These are phyloP conservation scores for Zygoascus flipseniorum DNA, from an alignment of 805 yeast genomes.

Conservation along the genomic window DNA sequence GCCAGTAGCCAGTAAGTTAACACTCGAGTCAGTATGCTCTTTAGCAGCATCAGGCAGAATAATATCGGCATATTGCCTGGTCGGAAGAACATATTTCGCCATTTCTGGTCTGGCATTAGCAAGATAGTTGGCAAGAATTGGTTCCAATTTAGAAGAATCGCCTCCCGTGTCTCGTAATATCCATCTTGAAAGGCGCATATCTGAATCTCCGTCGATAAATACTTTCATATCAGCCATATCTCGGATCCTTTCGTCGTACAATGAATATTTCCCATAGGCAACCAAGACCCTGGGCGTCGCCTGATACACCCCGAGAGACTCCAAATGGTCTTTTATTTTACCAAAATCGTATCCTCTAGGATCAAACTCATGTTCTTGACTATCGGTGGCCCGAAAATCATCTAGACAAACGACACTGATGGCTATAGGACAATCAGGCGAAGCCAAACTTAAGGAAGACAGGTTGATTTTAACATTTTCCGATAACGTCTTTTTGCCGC, in stretches of 20 bases:
- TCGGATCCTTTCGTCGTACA: slow-evolving; percentile 52
- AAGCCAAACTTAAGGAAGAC: slow-evolving; percentile 16
- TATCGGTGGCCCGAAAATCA: slow-evolving; percentile 22
- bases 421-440: slow-evolving; percentile 17
- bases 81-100: slow-evolving; percentile 50
- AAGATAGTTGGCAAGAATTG: slow-evolving; percentile 39
- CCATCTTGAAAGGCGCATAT: slow-evolving; percentile 75
- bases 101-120: slow-evolving; percentile 55
- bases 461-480: slow-evolving; percentile 30
- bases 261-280: slow-evolving; percentile 61
- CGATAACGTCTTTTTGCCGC: slow-evolving; percentile 40
- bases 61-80: slow-evolving; percentile 67
- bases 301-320: not conserved
- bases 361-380: slow-evolving; percentile 8
- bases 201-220: slow-evolving; percentile 79
- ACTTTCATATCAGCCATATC: slow-evolving; percentile 54
- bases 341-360: slow-evolving; percentile 31
- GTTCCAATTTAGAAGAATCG: slow-evolving; percentile 21
- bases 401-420: slow-evolving; percentile 38
- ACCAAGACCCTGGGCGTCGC: slow-evolving; percentile 3
- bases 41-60: slow-evolving; percentile 67
- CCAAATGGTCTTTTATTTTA: slow-evolving; percentile 17
- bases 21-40: slow-evolving; percentile 33
- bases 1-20: slow-evolving; percentile 57
- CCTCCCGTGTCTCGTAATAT: slow-evolving; percentile 26